Evolutionary conservation across 345 rosid species (phyloP), one percentile per base, ranked within the genome.

Genomic region (Euphorbia pulcherrima): DNA sequence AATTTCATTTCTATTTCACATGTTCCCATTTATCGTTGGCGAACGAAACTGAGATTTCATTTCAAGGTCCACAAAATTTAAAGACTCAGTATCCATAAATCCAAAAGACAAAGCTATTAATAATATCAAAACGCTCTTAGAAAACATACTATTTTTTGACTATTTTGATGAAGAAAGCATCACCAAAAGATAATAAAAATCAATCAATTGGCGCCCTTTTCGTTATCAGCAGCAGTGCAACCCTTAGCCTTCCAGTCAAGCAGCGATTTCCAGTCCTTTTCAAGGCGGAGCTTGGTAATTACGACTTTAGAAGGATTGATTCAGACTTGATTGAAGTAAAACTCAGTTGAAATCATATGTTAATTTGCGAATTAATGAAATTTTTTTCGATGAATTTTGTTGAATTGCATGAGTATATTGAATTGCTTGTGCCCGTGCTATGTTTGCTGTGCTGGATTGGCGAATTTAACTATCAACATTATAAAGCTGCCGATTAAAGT

Each of bases 341-440:
- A 33, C n/a, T n/a, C n/a, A n/a, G 37, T 33, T 33, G 37, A 33
- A 33, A 33, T 3, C 37, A 29, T 35, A 8, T 13, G 23, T 29
- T 29, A 30, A 48, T 48, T 48, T 18, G 20, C 4, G 20, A 4
- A 48, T 48, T 17, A 5, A 17, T 14, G n/a, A 48, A 48, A 14
- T 2, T 16, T 48, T 48, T n/a, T n/a, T n/a, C n/a, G 52, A 6
- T 17, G n/a, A 48, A n/a, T n/a, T n/a, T n/a, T n/a, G n/a, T n/a
- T 48, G 52, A 8, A 48, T 16, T 44, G 78, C 88, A 92, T 94
- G 84, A 73, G 78, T 0, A 48, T 87, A 30, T 62, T 92, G 81
- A 89, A 95, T 80, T 90, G 96, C 77, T 65, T 92, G 68, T 92
- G 96, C 75, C 98, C 98, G 21, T 87, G 89, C 55, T 92, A 92